Base-by-base conservation (phyloP, 768 basidiomycete species). In the Boletus pseudopeckii region DNA sequence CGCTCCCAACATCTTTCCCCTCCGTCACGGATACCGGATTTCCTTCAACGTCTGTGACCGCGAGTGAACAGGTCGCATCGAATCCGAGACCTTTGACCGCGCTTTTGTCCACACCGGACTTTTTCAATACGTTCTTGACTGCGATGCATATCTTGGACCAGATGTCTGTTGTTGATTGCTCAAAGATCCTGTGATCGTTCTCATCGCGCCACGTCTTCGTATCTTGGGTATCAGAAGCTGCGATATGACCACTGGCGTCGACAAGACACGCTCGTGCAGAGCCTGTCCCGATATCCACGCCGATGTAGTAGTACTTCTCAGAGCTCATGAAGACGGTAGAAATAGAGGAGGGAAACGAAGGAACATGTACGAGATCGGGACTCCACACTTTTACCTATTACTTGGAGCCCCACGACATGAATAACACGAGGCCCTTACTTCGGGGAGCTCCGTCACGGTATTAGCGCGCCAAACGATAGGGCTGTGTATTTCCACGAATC, bases 21-120 rank as follows among this genome's bases (percentile, higher is more conserved):
- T 80, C 82, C 3, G 88, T 90, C 36, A 99, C 85, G 7, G 75
- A 73, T 20, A 97, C 75, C 0, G 94, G 89, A 37, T 80, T 72
- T 7, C 93, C 93, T 15, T 85, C 67, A 45, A 81, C 72, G 66
- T 91, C 85, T 1, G 85, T 77, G 20, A 98, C 95, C 0, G 95
- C 93, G 39, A 98, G 77, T 0, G 94, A 97, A 72, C 97, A 99
- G 0, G 97, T 99, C 44, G 95, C 96, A 70, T 98, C 95, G 69
- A 96, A 94, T 14, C 94, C 92, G 42, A 98, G 63, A 1, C 97
- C 97, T 64, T 88, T 91, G 53, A 99, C 85, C 5, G 76, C 71
- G 3, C 73, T 67, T 10, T 87, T 80, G 30, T 77, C 59, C 28
- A 91, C 70, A 4, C 79, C 73, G 0, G 87, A 78, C 30, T 78